Evolutionary conservation across 164 flowering plant species (phyloP).

Genomic region (Aristolochia californica): DNA sequence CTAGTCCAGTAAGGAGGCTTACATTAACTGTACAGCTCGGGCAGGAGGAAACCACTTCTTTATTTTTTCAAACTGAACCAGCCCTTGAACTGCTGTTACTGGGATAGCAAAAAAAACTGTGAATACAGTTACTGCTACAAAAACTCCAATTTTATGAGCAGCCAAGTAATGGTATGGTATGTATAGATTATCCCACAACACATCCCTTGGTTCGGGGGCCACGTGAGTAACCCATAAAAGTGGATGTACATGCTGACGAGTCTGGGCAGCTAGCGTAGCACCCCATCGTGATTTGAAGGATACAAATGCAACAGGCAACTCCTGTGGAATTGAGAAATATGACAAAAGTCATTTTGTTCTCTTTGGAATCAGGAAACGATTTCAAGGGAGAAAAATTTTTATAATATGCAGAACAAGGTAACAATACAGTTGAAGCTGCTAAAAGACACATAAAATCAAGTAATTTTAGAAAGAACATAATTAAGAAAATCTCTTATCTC

Average conservation of each 20-base stretch:
- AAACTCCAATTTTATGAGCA: slow-evolving; percentile 41
- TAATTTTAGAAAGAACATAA: neutral
- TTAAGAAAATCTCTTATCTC: no score
- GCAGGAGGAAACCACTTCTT: slow-evolving; percentile 91
- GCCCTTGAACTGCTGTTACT: slow-evolving; percentile 89
- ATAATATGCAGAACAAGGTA: neutral
- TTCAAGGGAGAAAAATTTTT: no score
- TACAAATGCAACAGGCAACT: slow-evolving; percentile 83
- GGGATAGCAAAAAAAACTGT: slow-evolving; percentile 84
- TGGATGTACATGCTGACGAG: slow-evolving; percentile 77
- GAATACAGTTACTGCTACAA: slow-evolving; percentile 44
- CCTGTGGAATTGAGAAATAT: slow-evolving; percentile 28
- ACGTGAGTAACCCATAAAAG: slow-evolving; percentile 62
- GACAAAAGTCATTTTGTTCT: no score
- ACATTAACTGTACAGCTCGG: slow-evolving; percentile 72
- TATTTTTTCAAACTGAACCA: slow-evolving; percentile 65
- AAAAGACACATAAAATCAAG: neutral
- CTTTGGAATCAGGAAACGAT: no score
- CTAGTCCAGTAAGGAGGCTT: slow-evolving; percentile 10
- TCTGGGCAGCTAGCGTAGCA: slow-evolving; percentile 66
- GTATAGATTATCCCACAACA: slow-evolving; percentile 62
- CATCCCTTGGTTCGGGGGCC: slow-evolving; percentile 93
- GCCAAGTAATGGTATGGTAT: slow-evolving; percentile 35
- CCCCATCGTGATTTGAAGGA: slow-evolving; percentile 67
- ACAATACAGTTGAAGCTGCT: neutral